Conservation (phyloP, 441 rosid genomes). For the Hura crepitans region DNA sequence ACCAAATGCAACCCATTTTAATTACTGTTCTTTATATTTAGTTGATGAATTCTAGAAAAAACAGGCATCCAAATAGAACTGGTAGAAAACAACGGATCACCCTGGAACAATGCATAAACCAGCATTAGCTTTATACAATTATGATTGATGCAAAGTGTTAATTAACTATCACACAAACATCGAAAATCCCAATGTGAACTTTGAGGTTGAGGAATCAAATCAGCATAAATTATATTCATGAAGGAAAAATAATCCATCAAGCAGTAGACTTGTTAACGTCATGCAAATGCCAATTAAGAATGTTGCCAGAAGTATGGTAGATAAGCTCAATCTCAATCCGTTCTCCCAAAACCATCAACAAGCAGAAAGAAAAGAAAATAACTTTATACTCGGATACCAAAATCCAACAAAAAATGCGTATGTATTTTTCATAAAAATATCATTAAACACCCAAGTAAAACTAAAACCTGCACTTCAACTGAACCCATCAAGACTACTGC, state of each 20-base stretch:
- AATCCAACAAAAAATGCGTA: neutral
- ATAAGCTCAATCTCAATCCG: neutral
- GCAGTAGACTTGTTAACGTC: neutral
- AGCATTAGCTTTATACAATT: constrained; percentile 9
- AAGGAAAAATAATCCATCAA: neutral
- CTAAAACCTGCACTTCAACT: neutral
- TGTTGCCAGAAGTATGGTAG: neutral
- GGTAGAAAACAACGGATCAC: constrained; percentile 15
- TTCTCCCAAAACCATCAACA: neutral
- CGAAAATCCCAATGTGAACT: neutral
- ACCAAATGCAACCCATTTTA: constrained; percentile 19
- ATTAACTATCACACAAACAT: neutral
- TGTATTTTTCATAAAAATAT: neutral
- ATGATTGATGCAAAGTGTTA: neutral
- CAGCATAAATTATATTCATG: neutral
- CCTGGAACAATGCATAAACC: constrained; percentile 26
- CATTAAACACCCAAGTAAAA: constrained; percentile 7
- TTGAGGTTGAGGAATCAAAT: neutral
- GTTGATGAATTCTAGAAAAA: constrained; percentile 11
- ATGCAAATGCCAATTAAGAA: neutral
- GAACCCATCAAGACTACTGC: neutral
- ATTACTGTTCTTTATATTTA: constrained; percentile 19
- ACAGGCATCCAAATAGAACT: constrained; percentile 14
- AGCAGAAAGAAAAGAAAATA: neutral
- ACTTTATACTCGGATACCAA: neutral